phyloP scores from a whole-genome alignment of 805 yeast genomes.

The Vanderwaltozyma tropicalis region DNA sequence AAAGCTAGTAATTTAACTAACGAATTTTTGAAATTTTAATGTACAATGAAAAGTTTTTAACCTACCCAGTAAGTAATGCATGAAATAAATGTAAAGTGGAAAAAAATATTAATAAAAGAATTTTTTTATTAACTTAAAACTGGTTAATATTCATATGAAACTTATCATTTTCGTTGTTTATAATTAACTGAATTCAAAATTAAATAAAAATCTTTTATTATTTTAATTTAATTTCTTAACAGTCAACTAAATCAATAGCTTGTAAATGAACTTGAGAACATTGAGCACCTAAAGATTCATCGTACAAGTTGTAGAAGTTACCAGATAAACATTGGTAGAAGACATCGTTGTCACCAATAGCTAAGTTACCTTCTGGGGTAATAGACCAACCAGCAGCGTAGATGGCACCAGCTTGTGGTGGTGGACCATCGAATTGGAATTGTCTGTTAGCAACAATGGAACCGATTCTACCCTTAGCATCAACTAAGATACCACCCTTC shows the following conservation, averaged over 20 bases:
- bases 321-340: conserved; percentile 70
- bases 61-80: no score
- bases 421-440: conserved; percentile 63
- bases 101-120: no score
- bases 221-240: conserved; percentile 30
- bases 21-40: no score
- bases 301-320: conserved; percentile 66
- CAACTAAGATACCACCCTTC: conserved; percentile 36
- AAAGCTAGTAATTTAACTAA: no score
- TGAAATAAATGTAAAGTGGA: no score
- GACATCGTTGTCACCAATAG: conserved; percentile 43
- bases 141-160: no score
- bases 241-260: conserved; percentile 46
- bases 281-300: conserved; percentile 47
- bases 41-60: no score
- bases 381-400: conserved; percentile 50
- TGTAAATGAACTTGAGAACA: conserved; percentile 53
- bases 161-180: not conserved
- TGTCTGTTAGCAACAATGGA: conserved; percentile 61
- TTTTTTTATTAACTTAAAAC: not conserved
- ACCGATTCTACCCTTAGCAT: conserved; percentile 49
- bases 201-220: not conserved
- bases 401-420: conserved; percentile 56
- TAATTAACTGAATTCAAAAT: not conserved
- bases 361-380: conserved; percentile 40